Evolutionary conservation across 2,329 filamentous ascomycete genomes (phyloP), one percentile per base, ranked within the genome.

Genomic region (Metarhizium humberi): DNA sequence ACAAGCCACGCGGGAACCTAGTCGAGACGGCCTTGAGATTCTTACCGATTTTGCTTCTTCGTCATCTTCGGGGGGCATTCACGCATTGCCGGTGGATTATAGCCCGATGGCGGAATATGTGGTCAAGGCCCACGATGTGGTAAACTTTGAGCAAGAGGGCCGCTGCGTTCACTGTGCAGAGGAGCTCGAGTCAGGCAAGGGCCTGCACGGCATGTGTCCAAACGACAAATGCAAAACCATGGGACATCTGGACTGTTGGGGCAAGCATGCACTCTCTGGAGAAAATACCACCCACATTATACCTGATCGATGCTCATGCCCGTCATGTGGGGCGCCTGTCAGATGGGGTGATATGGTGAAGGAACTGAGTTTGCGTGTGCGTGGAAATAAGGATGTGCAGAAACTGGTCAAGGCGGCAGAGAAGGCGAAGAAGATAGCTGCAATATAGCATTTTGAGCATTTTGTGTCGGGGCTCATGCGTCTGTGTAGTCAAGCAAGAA

Each of bases 261-360:
- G 81, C 56, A 69, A 67, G 34, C 74, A 82, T 58, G 69, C 84
- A 2, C 69, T 85, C 2, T 64, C 62, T 1, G 58, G 64, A 1
- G 68, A 72, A 3, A 64, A 63, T 0, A 63, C 66, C 0, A 69
- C 72, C 3, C 69, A 73, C 3, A 63, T 95, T 1, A 65, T 95
- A 1, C 92, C 92, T 0, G 75, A 80, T 1, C 66, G 76, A 38
- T 91, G 90, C 2, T 69, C 63, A 2, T 97, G 92, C 71, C 90
- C 90, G 0, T 72, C 73, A 20, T 97, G 92, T 65, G 71, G 76
- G 1, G 74, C 75, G 0, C 69, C 75, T 4, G 71, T 91, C 2
- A 68, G 76, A 52, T 97, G 92, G 92, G 75, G 78, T 0, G 81
- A 87, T 50, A 81, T 96, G 72, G 87, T 95, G 73, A 92, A 85